Evolutionary conservation across 2,329 filamentous ascomycete genomes (phyloP).

Genomic region (Xylaria sp.): DNA sequence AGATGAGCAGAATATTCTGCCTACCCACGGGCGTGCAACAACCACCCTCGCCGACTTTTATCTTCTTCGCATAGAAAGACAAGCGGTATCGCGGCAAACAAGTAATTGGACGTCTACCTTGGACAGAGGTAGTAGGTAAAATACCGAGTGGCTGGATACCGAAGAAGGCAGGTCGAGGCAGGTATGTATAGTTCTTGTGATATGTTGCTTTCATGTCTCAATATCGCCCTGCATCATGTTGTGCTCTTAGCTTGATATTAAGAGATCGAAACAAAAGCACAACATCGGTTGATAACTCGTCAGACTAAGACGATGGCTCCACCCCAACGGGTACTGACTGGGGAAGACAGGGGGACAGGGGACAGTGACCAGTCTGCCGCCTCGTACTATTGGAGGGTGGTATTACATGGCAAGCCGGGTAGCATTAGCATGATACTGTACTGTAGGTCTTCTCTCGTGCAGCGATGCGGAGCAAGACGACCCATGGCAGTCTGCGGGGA

Average conservation of each 20-base stretch:
- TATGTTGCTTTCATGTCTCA: background rate
- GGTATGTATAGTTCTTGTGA: background rate
- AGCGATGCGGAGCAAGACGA: constrained; percentile 18
- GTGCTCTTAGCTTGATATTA: background rate
- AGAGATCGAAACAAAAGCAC: constrained; percentile 25
- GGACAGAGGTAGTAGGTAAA: background rate
- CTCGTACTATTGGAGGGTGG: constrained; percentile 9
- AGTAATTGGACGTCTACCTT: too few relatives aligned
- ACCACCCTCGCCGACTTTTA: background rate
- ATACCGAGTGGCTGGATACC: constrained; percentile 1
- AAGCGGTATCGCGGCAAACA: background rate
- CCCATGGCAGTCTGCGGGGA: background rate
- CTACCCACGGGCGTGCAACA: background rate
- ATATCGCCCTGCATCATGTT: constrained; percentile 4
- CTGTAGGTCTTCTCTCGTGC: constrained; percentile 2
- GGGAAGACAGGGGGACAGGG: constrained; percentile 10
- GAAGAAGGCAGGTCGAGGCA: background rate
- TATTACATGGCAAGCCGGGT: constrained; percentile 20
- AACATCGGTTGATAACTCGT: constrained; percentile 17
- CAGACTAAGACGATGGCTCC: background rate
- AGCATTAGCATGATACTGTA: constrained; percentile 1
- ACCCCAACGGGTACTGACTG: background rate
- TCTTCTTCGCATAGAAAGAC: background rate
- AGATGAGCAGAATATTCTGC: constrained; percentile 4
- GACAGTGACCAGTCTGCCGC: background rate